A percentile compares a stretch with the other conserved stretches of the same genome.
These are phyloP conservation scores for Aspergillus quadricinctus DNA, from an alignment of 2,329 filamentous ascomycete genomes.

Conservation along the genomic window DNA sequence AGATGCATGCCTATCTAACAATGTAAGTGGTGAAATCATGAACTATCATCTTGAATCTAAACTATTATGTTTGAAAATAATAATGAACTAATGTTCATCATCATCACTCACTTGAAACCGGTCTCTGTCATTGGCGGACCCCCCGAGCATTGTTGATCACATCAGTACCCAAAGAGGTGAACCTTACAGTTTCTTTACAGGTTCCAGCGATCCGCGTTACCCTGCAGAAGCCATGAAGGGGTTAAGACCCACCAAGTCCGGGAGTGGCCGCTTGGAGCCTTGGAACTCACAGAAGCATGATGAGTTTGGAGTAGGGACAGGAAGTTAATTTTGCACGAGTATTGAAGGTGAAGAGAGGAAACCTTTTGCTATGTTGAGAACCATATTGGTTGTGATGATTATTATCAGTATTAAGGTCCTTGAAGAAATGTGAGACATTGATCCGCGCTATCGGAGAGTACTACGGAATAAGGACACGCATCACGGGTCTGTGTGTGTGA, in stretches of 20 bases:
- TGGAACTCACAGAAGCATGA: slow-evolving; percentile 5
- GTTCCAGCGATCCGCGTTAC: neutral
- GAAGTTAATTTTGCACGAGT: neutral
- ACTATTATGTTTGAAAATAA: neutral
- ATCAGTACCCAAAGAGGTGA: neutral
- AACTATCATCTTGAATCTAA: neutral
- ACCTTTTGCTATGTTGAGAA: neutral
- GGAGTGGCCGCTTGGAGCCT: slow-evolving; percentile 7
- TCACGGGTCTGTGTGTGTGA: neutral
- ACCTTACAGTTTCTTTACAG: neutral
- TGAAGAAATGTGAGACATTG: neutral
- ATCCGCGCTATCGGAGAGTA: neutral
- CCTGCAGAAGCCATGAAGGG: neutral
- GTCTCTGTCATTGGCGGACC: neutral
- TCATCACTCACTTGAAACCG: neutral
- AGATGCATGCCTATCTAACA: neutral
- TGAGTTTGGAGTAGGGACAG: neutral
- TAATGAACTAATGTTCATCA: neutral
- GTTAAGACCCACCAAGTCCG: slow-evolving; percentile 8
- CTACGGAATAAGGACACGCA: neutral
- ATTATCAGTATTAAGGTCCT: neutral
- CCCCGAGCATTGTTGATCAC: neutral
- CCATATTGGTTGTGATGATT: neutral
- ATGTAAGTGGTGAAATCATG: neutral
- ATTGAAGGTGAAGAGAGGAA: neutral